Evolutionary conservation across 169 alveolate genomes (phyloP).

Genomic region (Perkinsus olseni): DNA sequence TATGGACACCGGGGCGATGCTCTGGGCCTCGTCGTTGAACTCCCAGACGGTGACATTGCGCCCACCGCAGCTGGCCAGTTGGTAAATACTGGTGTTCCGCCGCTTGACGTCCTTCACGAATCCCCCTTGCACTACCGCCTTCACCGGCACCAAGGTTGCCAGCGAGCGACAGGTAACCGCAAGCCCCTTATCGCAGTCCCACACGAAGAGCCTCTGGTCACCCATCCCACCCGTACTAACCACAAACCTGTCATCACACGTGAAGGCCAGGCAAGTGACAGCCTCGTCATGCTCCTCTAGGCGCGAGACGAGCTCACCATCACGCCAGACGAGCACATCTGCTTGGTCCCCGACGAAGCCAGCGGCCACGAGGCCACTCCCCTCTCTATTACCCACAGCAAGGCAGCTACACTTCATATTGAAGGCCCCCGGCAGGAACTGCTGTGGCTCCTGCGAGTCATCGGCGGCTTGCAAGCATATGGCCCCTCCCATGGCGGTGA

Average conservation of each 20-base stretch:
- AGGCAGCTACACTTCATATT: neutral
- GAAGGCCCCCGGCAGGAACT: neutral
- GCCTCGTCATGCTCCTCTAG: constrained; percentile 72
- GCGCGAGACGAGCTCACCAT: constrained; percentile 32
- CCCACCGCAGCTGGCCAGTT: constrained; percentile 69
- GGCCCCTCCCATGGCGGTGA: neutral
- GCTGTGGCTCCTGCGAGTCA: neutral
- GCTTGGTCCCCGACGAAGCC: neutral
- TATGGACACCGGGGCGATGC: constrained; percentile 55
- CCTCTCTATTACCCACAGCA: neutral
- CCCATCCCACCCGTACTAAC: constrained; percentile 57
- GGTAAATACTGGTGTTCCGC: constrained; percentile 54
- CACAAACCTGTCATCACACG: constrained; percentile 60
- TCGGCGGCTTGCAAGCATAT: neutral
- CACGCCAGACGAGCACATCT: constrained; percentile 3
- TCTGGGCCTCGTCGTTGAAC: constrained; percentile 56
- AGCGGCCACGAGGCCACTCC: neutral
- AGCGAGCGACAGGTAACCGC: constrained; percentile 37
- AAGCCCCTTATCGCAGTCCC: constrained; percentile 53
- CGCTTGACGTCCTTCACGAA: constrained; percentile 62
- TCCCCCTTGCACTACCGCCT: constrained; percentile 55
- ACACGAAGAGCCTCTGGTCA: constrained; percentile 60
- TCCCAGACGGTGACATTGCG: constrained; percentile 57
- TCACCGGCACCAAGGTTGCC: constrained; percentile 53
- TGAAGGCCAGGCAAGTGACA: constrained; percentile 55